Evolutionary conservation across 2,329 filamentous ascomycete species (phyloP), one percentile per base, ranked within the genome.

Genomic region (Xylariaceae sp.): DNA sequence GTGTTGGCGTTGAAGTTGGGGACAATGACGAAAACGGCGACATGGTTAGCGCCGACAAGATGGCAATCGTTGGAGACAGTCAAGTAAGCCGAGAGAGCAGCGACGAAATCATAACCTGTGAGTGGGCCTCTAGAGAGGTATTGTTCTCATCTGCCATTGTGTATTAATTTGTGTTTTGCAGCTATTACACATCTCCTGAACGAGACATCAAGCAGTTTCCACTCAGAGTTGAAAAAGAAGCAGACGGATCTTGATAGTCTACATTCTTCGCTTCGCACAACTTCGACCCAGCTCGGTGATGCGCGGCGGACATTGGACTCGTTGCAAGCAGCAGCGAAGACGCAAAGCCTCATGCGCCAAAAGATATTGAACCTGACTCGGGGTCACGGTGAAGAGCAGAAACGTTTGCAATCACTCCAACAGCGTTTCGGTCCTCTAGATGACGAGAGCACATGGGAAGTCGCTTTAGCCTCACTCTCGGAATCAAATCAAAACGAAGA

Each of bases 161-260:
- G 37, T 12, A n/a, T 43, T 9, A 19, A 38, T 41, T 49, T 9
- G 47, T 34, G 7, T 15, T 15, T 7, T 19, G 13, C 17, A 82
- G 86, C 90, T 37, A 90, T 96, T 55, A 87, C 87, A 33, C 83
- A 88, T 50, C 81, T 95, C 37, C 74, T 98, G 17, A 81, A 80
- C 33, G 83, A 89, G 52, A 87, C 89, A 4, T 82, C 89, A 37
- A 76, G 81, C 33, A 81, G 88, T 34, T 91, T 96, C 60, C 84
- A 87, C 42, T 73, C 81, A 37, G 87, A 91, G 61, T 80, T 95
- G 49, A 85, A 84, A 53, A 74, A 84, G 34, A 95, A 95, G 61
- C 90, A 96, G 66, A 76, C 84, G 37, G 78, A 83, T 22, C 84
- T 97, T 40, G 89, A 96, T 59, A 75, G 81, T 13, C 81, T 94